phyloP scores from a whole-genome alignment of 2,329 filamentous ascomycete genomes.

The Aureobasidium sp. region DNA sequence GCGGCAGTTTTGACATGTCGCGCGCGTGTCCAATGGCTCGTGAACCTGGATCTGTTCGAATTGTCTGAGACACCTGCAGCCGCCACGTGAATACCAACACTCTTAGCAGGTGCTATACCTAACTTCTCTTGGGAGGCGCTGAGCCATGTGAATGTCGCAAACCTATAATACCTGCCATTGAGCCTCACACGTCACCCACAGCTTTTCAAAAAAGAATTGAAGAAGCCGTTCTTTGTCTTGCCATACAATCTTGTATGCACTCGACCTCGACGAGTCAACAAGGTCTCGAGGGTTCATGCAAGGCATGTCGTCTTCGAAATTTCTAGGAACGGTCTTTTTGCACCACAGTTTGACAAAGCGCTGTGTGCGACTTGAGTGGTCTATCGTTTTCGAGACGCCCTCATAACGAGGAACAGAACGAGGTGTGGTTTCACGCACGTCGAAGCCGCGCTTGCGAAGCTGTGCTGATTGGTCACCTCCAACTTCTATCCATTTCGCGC shows the following conservation, averaged over 20 bases:
- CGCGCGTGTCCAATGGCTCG: not conserved
- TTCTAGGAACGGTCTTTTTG: too few relatives aligned
- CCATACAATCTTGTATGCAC: too few relatives aligned
- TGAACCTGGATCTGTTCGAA: not conserved
- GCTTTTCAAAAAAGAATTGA: too few relatives aligned
- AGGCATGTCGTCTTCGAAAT: not conserved
- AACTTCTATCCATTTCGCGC: slow-evolving; percentile 1
- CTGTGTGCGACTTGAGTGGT: not conserved
- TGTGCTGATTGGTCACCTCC: not conserved
- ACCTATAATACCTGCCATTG: not conserved
- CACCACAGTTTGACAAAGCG: slow-evolving; percentile 11
- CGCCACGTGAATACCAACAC: not conserved
- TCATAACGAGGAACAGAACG: not conserved
- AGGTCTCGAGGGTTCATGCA: not conserved
- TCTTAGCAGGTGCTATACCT: not conserved
- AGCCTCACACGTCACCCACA: slow-evolving; percentile 1
- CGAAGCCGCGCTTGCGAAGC: slow-evolving; percentile 5
- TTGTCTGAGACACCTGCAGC: not conserved
- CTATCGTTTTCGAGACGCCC: not conserved
- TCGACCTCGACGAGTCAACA: not conserved
- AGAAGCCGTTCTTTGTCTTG: too few relatives aligned
- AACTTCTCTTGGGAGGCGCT: not conserved
- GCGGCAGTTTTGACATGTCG: not conserved
- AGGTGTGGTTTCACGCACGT: slow-evolving; percentile 7
- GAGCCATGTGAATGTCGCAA: not conserved